These are phyloP conservation scores for Arachis stenosperma DNA, from an alignment of 306 rosid species.

Conservation along the genomic window DNA sequence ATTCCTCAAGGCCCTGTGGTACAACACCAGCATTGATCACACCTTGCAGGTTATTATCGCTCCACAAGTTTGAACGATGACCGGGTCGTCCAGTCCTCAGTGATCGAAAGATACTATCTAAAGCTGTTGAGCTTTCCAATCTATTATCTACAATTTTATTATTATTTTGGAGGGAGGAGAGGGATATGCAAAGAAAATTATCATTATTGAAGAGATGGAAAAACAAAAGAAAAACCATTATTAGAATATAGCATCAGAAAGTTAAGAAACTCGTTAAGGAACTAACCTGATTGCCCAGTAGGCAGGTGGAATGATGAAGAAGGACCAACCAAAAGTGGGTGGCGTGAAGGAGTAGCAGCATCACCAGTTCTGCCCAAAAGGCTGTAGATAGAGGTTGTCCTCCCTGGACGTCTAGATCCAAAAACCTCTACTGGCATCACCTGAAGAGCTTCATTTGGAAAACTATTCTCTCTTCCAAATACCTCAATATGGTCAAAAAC, in stretches of 20 bases:
- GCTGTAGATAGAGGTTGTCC: slow-evolving; percentile 95
- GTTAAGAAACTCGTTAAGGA: slow-evolving; percentile 23
- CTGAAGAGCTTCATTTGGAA: slow-evolving; percentile 84
- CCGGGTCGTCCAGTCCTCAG: slow-evolving; percentile 98
- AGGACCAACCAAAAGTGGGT: slow-evolving; percentile 91
- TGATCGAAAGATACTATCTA: slow-evolving; percentile 89
- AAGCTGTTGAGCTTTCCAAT: slow-evolving; percentile 68
- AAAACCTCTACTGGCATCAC: slow-evolving; percentile 98
- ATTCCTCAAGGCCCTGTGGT: slow-evolving; percentile 90
- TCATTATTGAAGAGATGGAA: slow-evolving; percentile 3
- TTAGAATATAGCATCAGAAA: slow-evolving; percentile 4
- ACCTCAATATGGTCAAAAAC: slow-evolving; percentile 97
- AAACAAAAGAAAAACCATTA: not conserved
- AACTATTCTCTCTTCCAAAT: slow-evolving; percentile 85
- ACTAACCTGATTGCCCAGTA: slow-evolving; percentile 70
- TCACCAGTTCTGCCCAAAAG: slow-evolving; percentile 94
- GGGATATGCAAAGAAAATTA: slow-evolving; percentile 30
- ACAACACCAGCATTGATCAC: slow-evolving; percentile 74
- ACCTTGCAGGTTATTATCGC: slow-evolving; percentile 72
- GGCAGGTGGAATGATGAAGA: slow-evolving; percentile 51
- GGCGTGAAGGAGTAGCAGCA: slow-evolving; percentile 72
- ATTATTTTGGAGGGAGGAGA: not conserved
- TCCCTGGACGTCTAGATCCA: slow-evolving; percentile 85
- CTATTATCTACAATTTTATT: slow-evolving; percentile 45
- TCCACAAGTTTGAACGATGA: slow-evolving; percentile 89